Percentiles rank a stretch among this genome's conserved stretches.
These are phyloP conservation scores for Tranzscheliella williamsii DNA, from an alignment of 1,284 basidiomycete genomes.

Conservation along the genomic window DNA sequence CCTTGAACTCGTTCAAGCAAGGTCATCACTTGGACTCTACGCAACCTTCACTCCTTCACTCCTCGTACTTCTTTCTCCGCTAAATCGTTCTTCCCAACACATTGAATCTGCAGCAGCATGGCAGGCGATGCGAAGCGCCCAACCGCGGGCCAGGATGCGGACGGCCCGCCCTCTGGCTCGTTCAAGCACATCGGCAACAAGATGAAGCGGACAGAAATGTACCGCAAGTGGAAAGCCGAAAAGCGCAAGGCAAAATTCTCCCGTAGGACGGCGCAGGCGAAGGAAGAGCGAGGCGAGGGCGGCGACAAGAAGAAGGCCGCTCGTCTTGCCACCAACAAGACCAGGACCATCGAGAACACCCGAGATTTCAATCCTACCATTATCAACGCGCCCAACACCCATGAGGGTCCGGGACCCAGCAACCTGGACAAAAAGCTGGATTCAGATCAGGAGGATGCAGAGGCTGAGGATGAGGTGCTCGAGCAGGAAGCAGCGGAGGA, in stretches of 20 bases:
- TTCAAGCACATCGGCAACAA: slow-evolving; percentile 61
- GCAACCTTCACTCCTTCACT: too few species aligned
- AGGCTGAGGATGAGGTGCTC: slow-evolving; percentile 16
- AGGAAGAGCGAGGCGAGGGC: slow-evolving; percentile 66
- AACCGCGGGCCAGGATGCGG: too few species aligned
- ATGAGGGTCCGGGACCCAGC: slow-evolving; percentile 62
- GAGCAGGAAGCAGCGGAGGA: slow-evolving; percentile 56
- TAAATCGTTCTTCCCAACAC: too few species aligned
- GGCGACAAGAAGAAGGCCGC: slow-evolving; percentile 71
- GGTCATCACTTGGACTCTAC: too few species aligned
- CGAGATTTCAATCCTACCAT: slow-evolving; percentile 86
- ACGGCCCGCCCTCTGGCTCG: slow-evolving; percentile 29
- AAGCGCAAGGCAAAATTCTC: slow-evolving; percentile 81
- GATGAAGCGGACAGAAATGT: slow-evolving; percentile 59
- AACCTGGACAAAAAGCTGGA: slow-evolving; percentile 3
- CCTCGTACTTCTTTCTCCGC: too few species aligned
- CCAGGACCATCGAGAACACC: slow-evolving; percentile 89
- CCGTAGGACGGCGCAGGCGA: slow-evolving; percentile 69
- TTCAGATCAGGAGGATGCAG: not conserved
- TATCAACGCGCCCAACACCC: slow-evolving; percentile 58
- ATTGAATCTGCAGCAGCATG: too few species aligned
- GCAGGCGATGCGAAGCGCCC: slow-evolving; percentile 8
- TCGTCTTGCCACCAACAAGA: slow-evolving; percentile 79
- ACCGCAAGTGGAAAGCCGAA: slow-evolving; percentile 73
- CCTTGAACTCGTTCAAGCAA: too few species aligned